Evolutionary conservation across 352 stramenopile species (phyloP), one percentile per base, ranked within the genome.

Genomic region (Phytophthora agathidicida): DNA sequence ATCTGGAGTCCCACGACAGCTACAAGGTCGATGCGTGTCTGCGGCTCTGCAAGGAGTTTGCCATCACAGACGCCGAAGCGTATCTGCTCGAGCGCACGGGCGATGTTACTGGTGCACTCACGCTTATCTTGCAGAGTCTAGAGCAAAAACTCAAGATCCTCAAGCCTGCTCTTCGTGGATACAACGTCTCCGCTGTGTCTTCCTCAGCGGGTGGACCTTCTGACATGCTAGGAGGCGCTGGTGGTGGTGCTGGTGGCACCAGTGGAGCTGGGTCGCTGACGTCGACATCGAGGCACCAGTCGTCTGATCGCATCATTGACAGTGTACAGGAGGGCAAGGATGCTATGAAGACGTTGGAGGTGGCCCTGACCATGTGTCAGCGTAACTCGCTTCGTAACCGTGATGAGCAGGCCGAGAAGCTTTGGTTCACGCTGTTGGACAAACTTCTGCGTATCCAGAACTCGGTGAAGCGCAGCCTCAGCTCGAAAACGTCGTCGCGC

Each of bases 401-500:
- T 26, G 83, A 94, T 42, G 86, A 94, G 9, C 91, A 98, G 47
- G 92, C 92, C 5, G 92, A 96, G 56, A 95, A 98, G 49, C 77
- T 98, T 9, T 98, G 93, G 93, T 98, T 98, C 60, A 97, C 94
- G 50, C 77, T 98, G 20, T 65, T 98, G 22, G 95, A 98, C 71
- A 88, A 95, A 60, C 65, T 98, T 13, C 74, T 98, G 47, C 91
- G 96, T 57, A 94, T 96, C 43, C 96, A 98, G 62, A 91, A 91
- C 20, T 88, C 95, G 8, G 76, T 98, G 7, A 93, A 97, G 64
- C 79, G 93, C 27, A 83, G 83, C 9, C 91, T 95, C 35, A 89
- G 91, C 63, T 89, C 76, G 24, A 91, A 81, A 68, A 82, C 63
- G 11, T 70, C 82, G 6, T 71, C 82, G 7, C 81, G 68, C 16